These are phyloP conservation scores for Pseudonectria buxi DNA, from an alignment of 2,329 filamentous ascomycete genomes.

Conservation along the genomic window DNA sequence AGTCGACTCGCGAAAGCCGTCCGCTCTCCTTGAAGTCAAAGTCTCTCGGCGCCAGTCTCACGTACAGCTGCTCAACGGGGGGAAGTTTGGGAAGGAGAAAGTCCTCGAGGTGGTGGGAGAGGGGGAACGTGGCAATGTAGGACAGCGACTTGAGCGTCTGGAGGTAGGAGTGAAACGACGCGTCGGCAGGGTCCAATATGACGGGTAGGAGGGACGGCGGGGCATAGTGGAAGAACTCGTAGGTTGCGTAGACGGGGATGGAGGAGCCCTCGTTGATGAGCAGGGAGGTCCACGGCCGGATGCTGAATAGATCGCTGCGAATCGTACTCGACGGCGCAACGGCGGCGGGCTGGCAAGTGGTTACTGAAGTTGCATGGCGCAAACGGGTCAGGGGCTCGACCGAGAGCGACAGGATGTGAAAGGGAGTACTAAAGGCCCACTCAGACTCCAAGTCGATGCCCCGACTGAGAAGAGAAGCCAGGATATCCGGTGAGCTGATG, in stretches of 20 bases:
- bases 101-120: slow-evolving; percentile 51
- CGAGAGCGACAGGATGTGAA: slow-evolving; percentile 52
- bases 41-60: slow-evolving; percentile 41
- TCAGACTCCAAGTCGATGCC: slow-evolving; percentile 49
- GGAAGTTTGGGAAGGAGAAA: slow-evolving; percentile 42
- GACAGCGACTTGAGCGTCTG: slow-evolving; percentile 41
- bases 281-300: slow-evolving; percentile 58
- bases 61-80: slow-evolving; percentile 44
- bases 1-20: slow-evolving; percentile 33
- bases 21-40: slow-evolving; percentile 31
- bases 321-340: slow-evolving; percentile 12
- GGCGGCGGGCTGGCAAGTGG: not conserved
- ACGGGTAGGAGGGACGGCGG: slow-evolving; percentile 56
- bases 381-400: slow-evolving; percentile 10
- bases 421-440: slow-evolving; percentile 58
- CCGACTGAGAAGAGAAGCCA: slow-evolving; percentile 54
- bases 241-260: slow-evolving; percentile 61
- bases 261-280: slow-evolving; percentile 71
- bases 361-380: not conserved
- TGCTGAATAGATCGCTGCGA: slow-evolving; percentile 43
- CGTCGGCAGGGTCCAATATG: slow-evolving; percentile 37
- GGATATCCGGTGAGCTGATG: slow-evolving; percentile 53
- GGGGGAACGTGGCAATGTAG: slow-evolving; percentile 63
- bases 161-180: slow-evolving; percentile 29
- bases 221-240: slow-evolving; percentile 62